Evolutionary conservation across 2,329 filamentous ascomycete genomes (phyloP).

Genomic region (Cadophora sp.): DNA sequence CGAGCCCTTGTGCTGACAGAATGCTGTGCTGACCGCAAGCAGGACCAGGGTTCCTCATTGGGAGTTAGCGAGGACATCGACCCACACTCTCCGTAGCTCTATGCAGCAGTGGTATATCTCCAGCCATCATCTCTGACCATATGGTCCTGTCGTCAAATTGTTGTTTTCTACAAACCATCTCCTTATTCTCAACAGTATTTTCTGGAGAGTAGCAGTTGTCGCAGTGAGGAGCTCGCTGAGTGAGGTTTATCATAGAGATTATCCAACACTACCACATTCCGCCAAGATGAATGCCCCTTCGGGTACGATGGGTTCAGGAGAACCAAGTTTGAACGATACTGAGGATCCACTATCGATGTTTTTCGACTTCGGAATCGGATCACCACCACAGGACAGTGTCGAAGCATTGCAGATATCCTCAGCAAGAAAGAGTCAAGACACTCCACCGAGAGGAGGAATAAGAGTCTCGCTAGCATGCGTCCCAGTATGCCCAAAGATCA

Average conservation of each 20-base stretch:
- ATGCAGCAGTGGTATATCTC: constrained; percentile 19
- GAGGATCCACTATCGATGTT: constrained; percentile 21
- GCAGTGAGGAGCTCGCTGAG: neutral
- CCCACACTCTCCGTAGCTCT: neutral
- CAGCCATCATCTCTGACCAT: constrained; percentile 1
- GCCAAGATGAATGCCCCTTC: constrained; percentile 8
- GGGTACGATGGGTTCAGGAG: neutral
- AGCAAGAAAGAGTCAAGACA: constrained; percentile 20
- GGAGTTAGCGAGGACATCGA: neutral
- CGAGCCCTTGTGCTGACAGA: constrained; percentile 24
- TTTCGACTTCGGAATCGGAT: constrained; percentile 36
- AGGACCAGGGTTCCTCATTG: constrained; percentile 16
- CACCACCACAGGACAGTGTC: constrained; percentile 2
- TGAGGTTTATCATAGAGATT: neutral
- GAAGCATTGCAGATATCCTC: neutral
- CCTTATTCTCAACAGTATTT: neutral
- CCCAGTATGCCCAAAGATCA: constrained; percentile 48
- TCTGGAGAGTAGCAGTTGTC: neutral
- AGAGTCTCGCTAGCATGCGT: constrained; percentile 51
- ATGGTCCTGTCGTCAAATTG: neutral
- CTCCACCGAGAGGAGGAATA: constrained; percentile 43
- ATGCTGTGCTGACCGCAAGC: constrained; percentile 21
- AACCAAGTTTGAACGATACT: neutral
- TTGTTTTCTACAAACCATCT: neutral
- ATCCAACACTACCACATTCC: neutral